Evolutionary conservation across 2,329 filamentous ascomycete species (phyloP).

Genomic region (Fusarium sp.): DNA sequence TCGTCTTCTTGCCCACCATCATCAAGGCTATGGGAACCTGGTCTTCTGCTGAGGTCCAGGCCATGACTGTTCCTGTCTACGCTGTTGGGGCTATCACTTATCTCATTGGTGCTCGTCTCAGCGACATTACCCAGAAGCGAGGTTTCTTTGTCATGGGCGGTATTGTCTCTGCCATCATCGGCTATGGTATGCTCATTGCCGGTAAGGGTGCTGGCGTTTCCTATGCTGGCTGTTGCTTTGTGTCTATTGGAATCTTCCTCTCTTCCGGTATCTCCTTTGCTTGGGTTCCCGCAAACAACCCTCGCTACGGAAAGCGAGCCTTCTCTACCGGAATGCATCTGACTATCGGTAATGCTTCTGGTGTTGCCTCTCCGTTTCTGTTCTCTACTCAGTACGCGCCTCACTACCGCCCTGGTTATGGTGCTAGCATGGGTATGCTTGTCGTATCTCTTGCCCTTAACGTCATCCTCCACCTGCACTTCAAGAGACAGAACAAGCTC

Average conservation of each 20-base stretch:
- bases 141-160: slow-evolving; percentile 68
- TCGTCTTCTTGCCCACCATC: slow-evolving; percentile 78
- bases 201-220: slow-evolving; percentile 68
- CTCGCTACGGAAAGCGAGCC: slow-evolving; percentile 75
- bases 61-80: slow-evolving; percentile 79
- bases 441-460: slow-evolving; percentile 52
- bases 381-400: slow-evolving; percentile 63
- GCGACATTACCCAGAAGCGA: slow-evolving; percentile 70
- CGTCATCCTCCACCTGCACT: slow-evolving; percentile 49
- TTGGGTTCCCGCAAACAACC: slow-evolving; percentile 69
- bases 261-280: slow-evolving; percentile 55
- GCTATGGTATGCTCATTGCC: slow-evolving; percentile 73
- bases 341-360: slow-evolving; percentile 73
- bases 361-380: slow-evolving; percentile 74
- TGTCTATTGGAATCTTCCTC: slow-evolving; percentile 69
- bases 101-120: slow-evolving; percentile 69
- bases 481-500: slow-evolving; percentile 54
- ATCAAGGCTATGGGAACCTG: slow-evolving; percentile 73
- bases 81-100: slow-evolving; percentile 74
- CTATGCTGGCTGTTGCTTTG: slow-evolving; percentile 74
- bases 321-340: slow-evolving; percentile 74
- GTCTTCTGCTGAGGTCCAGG: slow-evolving; percentile 71
- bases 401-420: slow-evolving; percentile 65
- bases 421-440: slow-evolving; percentile 66
- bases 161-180: slow-evolving; percentile 68